Evolutionary conservation across 768 basidiomycete species (phyloP).

Genomic region (Amyloporia xantha): DNA sequence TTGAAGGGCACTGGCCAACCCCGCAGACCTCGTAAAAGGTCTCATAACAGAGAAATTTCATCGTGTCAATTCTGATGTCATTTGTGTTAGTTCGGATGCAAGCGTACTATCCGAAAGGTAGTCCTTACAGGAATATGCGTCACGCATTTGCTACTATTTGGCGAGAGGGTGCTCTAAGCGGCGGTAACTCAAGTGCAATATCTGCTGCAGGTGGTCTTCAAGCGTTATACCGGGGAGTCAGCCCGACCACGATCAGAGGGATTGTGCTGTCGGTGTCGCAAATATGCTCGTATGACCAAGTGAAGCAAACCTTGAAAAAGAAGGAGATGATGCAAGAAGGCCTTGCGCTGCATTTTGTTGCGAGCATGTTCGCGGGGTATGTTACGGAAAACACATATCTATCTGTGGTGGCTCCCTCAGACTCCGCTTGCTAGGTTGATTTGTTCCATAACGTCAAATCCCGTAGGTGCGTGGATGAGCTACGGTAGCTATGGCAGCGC

Average conservation of each 20-base stretch:
- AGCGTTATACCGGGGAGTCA: conserved; percentile 27
- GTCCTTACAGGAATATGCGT: conserved; percentile 26
- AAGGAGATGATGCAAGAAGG: conserved; percentile 28
- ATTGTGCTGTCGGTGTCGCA: conserved; percentile 29
- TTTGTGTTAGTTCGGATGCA: conserved; percentile 29
- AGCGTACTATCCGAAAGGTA: conserved; percentile 28
- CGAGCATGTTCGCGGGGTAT: conserved; percentile 29
- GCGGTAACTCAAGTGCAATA: conserved; percentile 7
- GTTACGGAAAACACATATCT: no score
- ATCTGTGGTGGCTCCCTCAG: no score
- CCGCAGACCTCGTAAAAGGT: conserved; percentile 32
- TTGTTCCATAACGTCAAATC: conserved; percentile 31
- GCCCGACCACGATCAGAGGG: conserved; percentile 29
- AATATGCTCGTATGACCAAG: conserved; percentile 31
- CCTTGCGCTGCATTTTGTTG: conserved; percentile 25
- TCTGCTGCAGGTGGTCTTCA: conserved; percentile 18
- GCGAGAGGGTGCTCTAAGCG: conserved; percentile 19
- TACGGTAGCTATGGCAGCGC: no score
- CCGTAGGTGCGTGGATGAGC: conserved; percentile 29
- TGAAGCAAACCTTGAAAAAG: conserved; percentile 28
- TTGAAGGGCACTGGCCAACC: conserved; percentile 27
- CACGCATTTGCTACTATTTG: conserved; percentile 28
- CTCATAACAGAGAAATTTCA: not conserved
- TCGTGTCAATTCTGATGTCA: not conserved
- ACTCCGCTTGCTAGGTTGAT: conserved; percentile 27